A percentile compares a stretch with the other conserved stretches of the same genome.
Conservation (phyloP, 805 yeast species). For the Saccharomycopsis fibuligera region DNA sequence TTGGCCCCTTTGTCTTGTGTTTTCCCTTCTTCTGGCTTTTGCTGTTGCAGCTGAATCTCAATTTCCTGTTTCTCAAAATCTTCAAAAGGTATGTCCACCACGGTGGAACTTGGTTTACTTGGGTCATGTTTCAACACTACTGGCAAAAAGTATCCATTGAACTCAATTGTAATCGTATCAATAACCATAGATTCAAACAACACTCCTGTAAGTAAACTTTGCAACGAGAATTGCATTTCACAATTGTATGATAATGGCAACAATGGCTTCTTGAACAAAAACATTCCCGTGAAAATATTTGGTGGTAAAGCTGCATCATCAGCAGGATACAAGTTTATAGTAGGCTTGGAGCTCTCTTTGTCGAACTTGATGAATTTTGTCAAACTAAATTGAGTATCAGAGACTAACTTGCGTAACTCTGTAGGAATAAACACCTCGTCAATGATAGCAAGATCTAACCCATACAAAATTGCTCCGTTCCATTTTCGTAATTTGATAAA, state of each 20-base stretch:
- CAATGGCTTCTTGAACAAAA: slow-evolving; percentile 22
- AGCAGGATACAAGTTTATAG: slow-evolving; percentile 25
- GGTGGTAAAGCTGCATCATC: slow-evolving; percentile 20
- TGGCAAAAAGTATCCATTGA: slow-evolving; percentile 12
- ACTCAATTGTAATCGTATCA: slow-evolving; percentile 8
- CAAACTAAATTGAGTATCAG: neutral
- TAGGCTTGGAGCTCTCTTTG: slow-evolving; percentile 11
- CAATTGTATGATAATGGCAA: slow-evolving; percentile 23
- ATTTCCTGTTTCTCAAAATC: slow-evolving; percentile 16
- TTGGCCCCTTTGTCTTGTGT: too few species aligned
- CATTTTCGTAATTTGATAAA: slow-evolving; percentile 29
- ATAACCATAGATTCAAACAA: slow-evolving; percentile 4
- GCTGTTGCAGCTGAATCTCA: neutral
- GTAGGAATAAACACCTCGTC: slow-evolving; percentile 18
- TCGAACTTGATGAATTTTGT: slow-evolving; percentile 7
- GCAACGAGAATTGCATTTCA: slow-evolving; percentile 30
- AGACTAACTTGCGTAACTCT: neutral
- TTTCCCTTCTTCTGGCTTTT: too few species aligned
- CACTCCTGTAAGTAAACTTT: slow-evolving; percentile 7
- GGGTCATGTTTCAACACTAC: slow-evolving; percentile 25
- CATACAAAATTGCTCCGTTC: slow-evolving; percentile 30
- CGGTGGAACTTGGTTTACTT: neutral
- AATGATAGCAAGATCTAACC: slow-evolving; percentile 30
- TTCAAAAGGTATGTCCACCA: neutral
- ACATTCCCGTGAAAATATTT: slow-evolving; percentile 24